phyloP scores from a whole-genome alignment of 495 filamentous ascomycete genomes.

The Rostrohypoxylon terebratum region DNA sequence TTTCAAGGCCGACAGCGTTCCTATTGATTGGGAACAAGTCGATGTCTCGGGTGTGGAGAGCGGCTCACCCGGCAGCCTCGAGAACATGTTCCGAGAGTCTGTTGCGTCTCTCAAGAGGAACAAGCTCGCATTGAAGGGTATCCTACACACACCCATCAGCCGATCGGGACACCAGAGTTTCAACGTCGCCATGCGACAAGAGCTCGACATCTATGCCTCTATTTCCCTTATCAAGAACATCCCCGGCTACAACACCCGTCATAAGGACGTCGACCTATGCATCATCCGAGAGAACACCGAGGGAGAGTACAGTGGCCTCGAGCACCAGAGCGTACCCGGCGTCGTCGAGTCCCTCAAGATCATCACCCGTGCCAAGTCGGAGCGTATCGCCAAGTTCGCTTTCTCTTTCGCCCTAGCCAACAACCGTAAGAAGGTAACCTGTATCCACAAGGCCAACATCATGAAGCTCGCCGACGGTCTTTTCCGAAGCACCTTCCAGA shows the following conservation, averaged over 20 bases:
- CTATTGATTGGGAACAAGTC: slow-evolving; percentile 98
- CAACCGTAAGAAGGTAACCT: slow-evolving; percentile 98
- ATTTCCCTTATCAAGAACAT: slow-evolving; percentile 99
- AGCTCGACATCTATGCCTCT: slow-evolving; percentile 99
- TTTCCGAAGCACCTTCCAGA: slow-evolving; percentile 96
- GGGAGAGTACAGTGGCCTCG: slow-evolving; percentile 97
- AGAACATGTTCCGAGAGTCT: slow-evolving; percentile 93
- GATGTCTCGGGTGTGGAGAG: slow-evolving; percentile 86
- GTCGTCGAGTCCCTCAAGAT: slow-evolving; percentile 99
- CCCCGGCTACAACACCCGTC: slow-evolving; percentile 95
- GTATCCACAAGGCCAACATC: slow-evolving; percentile 99
- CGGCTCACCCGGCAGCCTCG: slow-evolving; percentile 87
- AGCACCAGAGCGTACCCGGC: slow-evolving; percentile 96
- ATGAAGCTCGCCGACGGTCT: slow-evolving; percentile 99
- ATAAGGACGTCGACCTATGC: slow-evolving; percentile 95
- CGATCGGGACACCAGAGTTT: slow-evolving; percentile 98
- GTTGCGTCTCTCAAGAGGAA: slow-evolving; percentile 95
- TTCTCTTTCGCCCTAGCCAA: slow-evolving; percentile 98
- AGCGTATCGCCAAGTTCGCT: slow-evolving; percentile 98
- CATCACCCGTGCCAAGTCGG: slow-evolving; percentile 97
- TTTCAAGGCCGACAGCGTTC: slow-evolving; percentile 99
- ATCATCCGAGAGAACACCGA: slow-evolving; percentile 99
- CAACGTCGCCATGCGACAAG: slow-evolving; percentile 98
- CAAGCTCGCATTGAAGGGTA: slow-evolving; percentile 97
- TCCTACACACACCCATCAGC: slow-evolving; percentile 96